Evolutionary conservation across 305 asterid species (phyloP), one percentile per base, ranked within the genome.

Genomic region (Solanum chacoense): DNA sequence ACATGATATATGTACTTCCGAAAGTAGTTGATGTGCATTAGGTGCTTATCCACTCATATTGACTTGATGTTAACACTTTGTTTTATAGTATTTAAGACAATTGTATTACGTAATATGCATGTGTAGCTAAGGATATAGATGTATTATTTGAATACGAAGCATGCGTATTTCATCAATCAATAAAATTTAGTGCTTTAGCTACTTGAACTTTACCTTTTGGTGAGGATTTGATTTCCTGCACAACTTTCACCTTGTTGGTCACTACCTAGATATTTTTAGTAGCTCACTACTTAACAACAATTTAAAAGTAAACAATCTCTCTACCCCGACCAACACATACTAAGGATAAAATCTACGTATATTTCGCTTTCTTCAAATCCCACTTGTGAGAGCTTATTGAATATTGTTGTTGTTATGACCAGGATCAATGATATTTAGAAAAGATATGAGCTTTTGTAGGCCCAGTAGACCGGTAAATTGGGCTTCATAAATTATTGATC

Each of bases 291-390:
- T 67, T 24, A 11, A 67, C 16, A 11, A 24, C 31, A 67, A 24
- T 24, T 67, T 11, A 10, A 22, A 20, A 5, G 74, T 11, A 67
- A 24, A 24, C 8, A 11, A 24, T 11, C 18, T 67, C 8, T 5
- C 32, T 24, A 67, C 31, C 74, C 18, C 8, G 0, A 12, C 74
- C 16, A 0, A n/a, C 31, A 65, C 73, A 10, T 65, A n/a, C 14
- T 65, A n/a, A 2, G 5, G 31, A 24, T 65, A n/a, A n/a, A 65
- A 24, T n/a, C 16, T 65, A 1, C 31, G 0, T 67, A 5, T 24
- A 24, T 67, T 11, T 24, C 8, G 1, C 18, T 0, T 3, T 10
- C 8, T 2, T 9, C 7, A 24, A 6, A 24, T 0, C 0, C 8
- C 3, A 11, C 16, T 67, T 24, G 0, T 8, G 8, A 24, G 3